Evolutionary conservation across 768 basidiomycete genomes (phyloP), one percentile per base, ranked within the genome.

Genomic region (Pulveroboletus sp.): DNA sequence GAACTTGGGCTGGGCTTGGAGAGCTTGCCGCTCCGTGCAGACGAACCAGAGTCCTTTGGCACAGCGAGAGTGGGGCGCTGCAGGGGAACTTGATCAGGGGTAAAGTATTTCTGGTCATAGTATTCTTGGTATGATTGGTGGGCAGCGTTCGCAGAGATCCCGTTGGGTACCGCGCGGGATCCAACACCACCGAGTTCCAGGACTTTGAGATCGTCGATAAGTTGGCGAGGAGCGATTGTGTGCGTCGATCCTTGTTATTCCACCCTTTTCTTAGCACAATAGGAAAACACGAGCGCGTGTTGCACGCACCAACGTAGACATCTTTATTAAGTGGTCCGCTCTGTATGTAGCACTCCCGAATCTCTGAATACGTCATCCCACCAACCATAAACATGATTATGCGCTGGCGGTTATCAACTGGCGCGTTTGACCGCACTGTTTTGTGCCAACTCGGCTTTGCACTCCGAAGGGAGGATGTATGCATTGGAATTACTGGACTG

Each of bases 291-390:
- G 18, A 92, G 79, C 82, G 41, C 31, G 17, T 72, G 35, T 24
- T 13, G 8, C 7, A 50, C 64, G 45, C 58, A 95, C 95, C 96
- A 50, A 99, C 89, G 68, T 83, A 89, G 46, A 98, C 80, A 59
- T 99, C 96, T 68, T 87, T 93, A 60, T 87, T 86, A 46, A 91
- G 65, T 2, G 80, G 65, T 41, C 73, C 75, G 4, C 91, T 87
- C 14, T 95, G 74, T 43, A 84, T 76, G 63, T 97, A 98, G 40
- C 82, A 85, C 60, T 93, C 83, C 52, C 95, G 78, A 69, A 94
- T 86, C 69, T 99, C 96, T 0, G 93, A 95, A 65, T 93, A 93
- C 2, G 96, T 94, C 79, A 94, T 84, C 2, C 96, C 96, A 32
- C 96, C 96, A 13, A 90, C 89, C 21, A 97, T 76, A 68, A 98